A percentile compares a stretch with the other conserved stretches of the same genome.
These are phyloP conservation scores for Spathaspora sp. DNA, from an alignment of 1,139 yeast genomes.

Conservation along the genomic window DNA sequence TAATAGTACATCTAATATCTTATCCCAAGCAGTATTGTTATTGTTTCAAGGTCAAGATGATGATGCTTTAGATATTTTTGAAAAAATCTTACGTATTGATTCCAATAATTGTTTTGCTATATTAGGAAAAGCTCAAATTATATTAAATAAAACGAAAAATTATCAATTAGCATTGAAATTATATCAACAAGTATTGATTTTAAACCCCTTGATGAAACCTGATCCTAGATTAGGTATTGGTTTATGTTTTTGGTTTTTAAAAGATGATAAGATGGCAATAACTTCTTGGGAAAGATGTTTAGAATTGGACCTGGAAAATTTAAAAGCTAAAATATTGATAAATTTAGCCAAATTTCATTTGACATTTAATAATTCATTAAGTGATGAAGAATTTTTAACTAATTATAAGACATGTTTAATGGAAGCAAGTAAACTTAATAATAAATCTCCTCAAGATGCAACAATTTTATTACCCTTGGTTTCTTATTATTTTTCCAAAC, in stretches of 20 bases:
- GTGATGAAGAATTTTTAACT: constrained; percentile 58
- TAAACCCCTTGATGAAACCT: constrained; percentile 77
- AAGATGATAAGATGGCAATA: constrained; percentile 73
- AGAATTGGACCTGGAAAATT: constrained; percentile 60
- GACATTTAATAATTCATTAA: constrained; percentile 55
- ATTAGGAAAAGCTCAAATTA: constrained; percentile 80
- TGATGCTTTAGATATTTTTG: constrained; percentile 64
- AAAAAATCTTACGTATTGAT: constrained; percentile 50
- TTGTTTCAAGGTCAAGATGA: constrained; percentile 54
- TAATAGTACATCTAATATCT: constrained; percentile 39
- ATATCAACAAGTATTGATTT: constrained; percentile 77
- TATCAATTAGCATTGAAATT: constrained; percentile 72
- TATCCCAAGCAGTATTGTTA: constrained; percentile 58
- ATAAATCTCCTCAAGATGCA: constrained; percentile 26
- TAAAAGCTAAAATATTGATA: constrained; percentile 65
- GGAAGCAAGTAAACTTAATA: constrained; percentile 29
- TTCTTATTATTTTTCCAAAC: constrained; percentile 61
- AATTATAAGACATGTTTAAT: constrained; percentile 49
- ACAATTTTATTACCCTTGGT: constrained; percentile 46
- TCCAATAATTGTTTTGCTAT: constrained; percentile 70
- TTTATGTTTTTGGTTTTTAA: constrained; percentile 86
- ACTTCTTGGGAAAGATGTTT: constrained; percentile 81
- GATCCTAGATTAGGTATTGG: constrained; percentile 97
- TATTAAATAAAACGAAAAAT: constrained; percentile 66
- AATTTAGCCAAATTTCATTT: constrained; percentile 68